Base-by-base conservation (phyloP, 306 rosid species). In the Cicer cuneatum region DNA sequence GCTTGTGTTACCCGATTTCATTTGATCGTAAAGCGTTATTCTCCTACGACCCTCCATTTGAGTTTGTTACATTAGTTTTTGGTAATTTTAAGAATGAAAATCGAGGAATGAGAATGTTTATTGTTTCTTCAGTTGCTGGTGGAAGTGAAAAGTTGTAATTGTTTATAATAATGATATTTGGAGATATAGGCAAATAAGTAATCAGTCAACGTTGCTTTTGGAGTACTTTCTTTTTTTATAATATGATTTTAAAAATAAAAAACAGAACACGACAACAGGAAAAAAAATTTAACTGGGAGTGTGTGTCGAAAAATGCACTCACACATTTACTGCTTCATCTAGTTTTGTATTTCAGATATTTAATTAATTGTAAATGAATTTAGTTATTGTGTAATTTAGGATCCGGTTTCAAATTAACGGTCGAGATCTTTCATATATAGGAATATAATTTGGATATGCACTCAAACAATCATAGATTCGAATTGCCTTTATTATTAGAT, bases 21-120 rank as follows among this genome's bases (percentile, higher is more conserved):
- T 88, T 85, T 89, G 98, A 21, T 94, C 98, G 16, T 69, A 87
- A 24, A 94, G 92, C 48, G 98, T 90, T 9, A 86, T 6, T 68
- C 95, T 87, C 86, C 84, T 89, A 80, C 88, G 90, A 75, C 83
- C 80, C 80, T 87, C 92, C 90, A 85, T 85, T 71, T 62, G 29
- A 24, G 19, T 62, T 39, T 63, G 51, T 64, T 64, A 64, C 53
- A 65, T 65, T 41, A 41, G 14, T 64, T 16, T 16, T 10, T 52
- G 72, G 41, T 52, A 53, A 67, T 41, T 42, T 56, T 46, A 15
- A 11, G 68, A 42, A 66, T 42, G 33, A 14, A 38, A 75, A 45
- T 46, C 37, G 13, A 49, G 13, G 72, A 49, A 58, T 24, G 77
- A 15, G 78, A 56, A 52, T 48, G 66, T 57, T 6, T 10, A 29